Base-by-base conservation (phyloP, 768 basidiomycete genomes). In the Tulasnella sp. region DNA sequence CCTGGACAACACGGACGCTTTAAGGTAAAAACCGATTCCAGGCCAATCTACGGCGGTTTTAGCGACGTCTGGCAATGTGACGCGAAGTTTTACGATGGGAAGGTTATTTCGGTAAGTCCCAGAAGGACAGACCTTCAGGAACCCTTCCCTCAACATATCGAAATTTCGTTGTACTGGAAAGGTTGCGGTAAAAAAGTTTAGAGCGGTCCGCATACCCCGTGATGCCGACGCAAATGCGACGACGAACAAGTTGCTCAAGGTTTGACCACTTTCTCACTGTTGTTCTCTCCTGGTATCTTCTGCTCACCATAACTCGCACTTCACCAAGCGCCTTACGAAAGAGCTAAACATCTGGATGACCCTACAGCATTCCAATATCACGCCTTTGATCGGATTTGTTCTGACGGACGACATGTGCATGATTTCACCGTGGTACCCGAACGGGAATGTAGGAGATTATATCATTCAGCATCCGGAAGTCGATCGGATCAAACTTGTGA, bases 21-120 rank as follows among this genome's bases (percentile, higher is more conserved):
- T 22, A 54, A 19, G 52, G n/a, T 54, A 1, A 54, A 54, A 8
- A 17, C 8, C 8, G 25, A 19, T 8, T 54, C 25, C 12, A 29
- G 1, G 3, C 52, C 3, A 14, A 54, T 54, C 25, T 25, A 40
- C 12, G 71, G 71, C 7, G 71, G 71, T 19, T 72, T 72, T 39
- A 72, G 71, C 25, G 71, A 72, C 25, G 49, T 72, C 3, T 72
- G 71, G 71, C 12, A 40, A 52, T 72, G 39, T 29, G 71, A 72
- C 2, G 71, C 40, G 12, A 36, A 14, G 40, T 72, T 8, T 34
- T 34, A 14, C 2, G 71, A 69, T 40, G 68, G 52, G 25, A 29
- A 22, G 22, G 25, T 40, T 34, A 42, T 72, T 3, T 8, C 52
- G 52, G 52, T 54, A 29, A 54, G 34, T 12, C n/a, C n/a, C n/a